These are phyloP conservation scores for Agaricus bisporus DNA, from an alignment of 768 basidiomycete genomes.

Conservation along the genomic window DNA sequence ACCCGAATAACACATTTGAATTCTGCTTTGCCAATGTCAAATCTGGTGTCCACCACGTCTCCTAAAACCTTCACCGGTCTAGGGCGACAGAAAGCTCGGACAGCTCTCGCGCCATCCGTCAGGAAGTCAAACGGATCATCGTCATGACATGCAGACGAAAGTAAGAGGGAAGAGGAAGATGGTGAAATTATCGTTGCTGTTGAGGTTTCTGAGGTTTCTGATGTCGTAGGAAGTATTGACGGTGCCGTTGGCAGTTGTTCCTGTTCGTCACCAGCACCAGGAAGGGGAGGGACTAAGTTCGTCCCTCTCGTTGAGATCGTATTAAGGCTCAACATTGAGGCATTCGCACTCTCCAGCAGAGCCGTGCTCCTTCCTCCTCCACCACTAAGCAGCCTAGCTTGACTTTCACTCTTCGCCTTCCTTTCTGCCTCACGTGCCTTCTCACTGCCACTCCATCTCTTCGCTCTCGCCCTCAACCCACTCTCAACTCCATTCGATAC, in stretches of 20 bases:
- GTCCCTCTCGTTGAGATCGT: not conserved
- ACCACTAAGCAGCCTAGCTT: constrained; percentile 30
- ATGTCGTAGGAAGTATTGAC: constrained; percentile 9
- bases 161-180: not conserved
- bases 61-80: constrained; percentile 79
- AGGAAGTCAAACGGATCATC: constrained; percentile 64
- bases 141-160: constrained; percentile 13
- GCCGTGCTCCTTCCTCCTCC: constrained; percentile 10
- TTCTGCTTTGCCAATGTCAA: constrained; percentile 64
- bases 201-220: not conserved
- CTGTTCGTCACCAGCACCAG: not conserved
- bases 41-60: constrained; percentile 53
- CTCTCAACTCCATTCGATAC: too few species aligned
- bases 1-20: constrained; percentile 61
- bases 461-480: too few species aligned
- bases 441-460: constrained; percentile 12
- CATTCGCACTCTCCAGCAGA: not conserved
- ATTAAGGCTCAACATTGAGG: constrained; percentile 2
- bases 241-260: not conserved
- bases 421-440: constrained; percentile 12
- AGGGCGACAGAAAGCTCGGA: constrained; percentile 80
- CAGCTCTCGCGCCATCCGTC: constrained; percentile 80
- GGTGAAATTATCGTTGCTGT: not conserved
- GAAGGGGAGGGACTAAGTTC: not conserved
- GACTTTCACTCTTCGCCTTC: constrained; percentile 22